Evolutionary conservation across 768 basidiomycete genomes (phyloP), one percentile per base, ranked within the genome.

Genomic region (Podaxis carcinomalis): DNA sequence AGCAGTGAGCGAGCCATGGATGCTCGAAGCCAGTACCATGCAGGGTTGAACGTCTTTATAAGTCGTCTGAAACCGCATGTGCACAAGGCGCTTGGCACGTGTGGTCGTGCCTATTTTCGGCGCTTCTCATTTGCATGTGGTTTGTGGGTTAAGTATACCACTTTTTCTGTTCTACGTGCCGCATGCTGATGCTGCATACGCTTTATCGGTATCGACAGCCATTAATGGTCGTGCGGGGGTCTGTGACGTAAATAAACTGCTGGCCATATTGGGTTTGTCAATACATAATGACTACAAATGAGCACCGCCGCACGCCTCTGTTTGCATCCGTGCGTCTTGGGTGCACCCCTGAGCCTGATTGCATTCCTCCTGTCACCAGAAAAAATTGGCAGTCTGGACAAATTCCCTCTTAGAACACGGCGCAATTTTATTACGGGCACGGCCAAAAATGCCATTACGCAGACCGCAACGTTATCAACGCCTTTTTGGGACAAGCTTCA

Each of bases 101-200:
- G 59, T 54, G 59, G 47, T 46, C 51, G 32, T 42, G 11, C 3
- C 40, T 60, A 60, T 53, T 52, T 60, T 19, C 19, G 27, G 32
- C 21, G 42, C 21, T 23, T 46, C n/a, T 46, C 59, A 46, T 50
- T 46, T 32, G 28, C 59, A 60, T 36, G 39, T 46, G 59, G 59
- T 25, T 19, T 35, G 19, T 47, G 21, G 32, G 25, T 35, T 28
- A 51, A 51, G 44, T 37, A 42, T 59, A 58, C 13, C 25, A 10
- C 23, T 7, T 16, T 19, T 53, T 44, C 19, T 42, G 39, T 59
- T 59, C 49, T 14, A 16, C 4, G 37, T 11, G 16, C 57, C 58
- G 35, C 32, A 50, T 57, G 21, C 5, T 49, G 39, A 16, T 40
- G 13, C 39, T 14, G 4, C 16, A 40, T 40, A 4, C 16, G 11